phyloP scores from a whole-genome alignment of 2,329 filamentous ascomycete species.

The Aspergillus felis region DNA sequence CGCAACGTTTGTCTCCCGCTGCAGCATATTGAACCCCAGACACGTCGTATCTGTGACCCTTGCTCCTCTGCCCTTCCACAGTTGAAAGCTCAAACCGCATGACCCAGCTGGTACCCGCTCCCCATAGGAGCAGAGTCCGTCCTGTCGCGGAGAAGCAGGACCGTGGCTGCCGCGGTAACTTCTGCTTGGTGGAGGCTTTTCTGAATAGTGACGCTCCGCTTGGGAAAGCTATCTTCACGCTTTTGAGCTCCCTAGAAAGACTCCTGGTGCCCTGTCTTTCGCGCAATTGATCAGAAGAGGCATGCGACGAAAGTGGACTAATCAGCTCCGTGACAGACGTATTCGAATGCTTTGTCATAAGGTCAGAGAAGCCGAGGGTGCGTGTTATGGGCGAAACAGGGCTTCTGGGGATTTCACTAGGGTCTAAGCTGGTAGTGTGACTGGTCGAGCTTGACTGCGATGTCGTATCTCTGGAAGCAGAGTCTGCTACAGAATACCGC shows the following conservation, averaged over 20 bases:
- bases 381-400: constrained; percentile 12
- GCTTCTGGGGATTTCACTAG: constrained; percentile 10
- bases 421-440: constrained; percentile 18
- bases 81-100: constrained; percentile 27
- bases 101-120: constrained; percentile 17
- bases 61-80: constrained; percentile 22
- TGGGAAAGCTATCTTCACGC: constrained; percentile 15
- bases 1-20: constrained; percentile 31
- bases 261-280: constrained; percentile 15
- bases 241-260: constrained; percentile 18
- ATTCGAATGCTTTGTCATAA: constrained; percentile 12
- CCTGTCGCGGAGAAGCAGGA: constrained; percentile 29
- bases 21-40: constrained; percentile 28
- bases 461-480: constrained; percentile 13
- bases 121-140: constrained; percentile 19
- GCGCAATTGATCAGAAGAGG: constrained; percentile 5
- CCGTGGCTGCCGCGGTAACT: constrained; percentile 26
- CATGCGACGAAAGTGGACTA: constrained; percentile 5
- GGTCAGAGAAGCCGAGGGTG: constrained; percentile 9
- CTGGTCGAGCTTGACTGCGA: constrained; percentile 21
- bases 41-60: constrained; percentile 30
- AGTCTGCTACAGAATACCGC: constrained; percentile 15
- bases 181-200: constrained; percentile 17
- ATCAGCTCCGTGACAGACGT: constrained; percentile 9
- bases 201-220: constrained; percentile 16